Conservation (phyloP, 208 protist species). For the Trypanosoma boissoni region DNA sequence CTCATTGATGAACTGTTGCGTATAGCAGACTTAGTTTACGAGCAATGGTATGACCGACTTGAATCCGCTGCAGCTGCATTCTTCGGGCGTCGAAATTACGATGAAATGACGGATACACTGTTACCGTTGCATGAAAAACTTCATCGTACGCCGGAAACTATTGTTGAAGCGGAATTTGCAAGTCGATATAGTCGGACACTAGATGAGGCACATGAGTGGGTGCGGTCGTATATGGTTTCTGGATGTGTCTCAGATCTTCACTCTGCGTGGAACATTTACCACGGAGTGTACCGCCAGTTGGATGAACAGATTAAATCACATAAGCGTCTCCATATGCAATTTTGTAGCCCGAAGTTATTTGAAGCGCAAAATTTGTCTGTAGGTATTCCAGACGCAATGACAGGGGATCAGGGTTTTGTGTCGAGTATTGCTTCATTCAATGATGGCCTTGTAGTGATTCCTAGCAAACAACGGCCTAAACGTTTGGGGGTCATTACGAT, state of each 20-base stretch:
- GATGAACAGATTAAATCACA: constrained; percentile 68
- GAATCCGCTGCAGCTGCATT: constrained; percentile 96
- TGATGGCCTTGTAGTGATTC: constrained; percentile 93
- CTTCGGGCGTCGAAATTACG: constrained; percentile 84
- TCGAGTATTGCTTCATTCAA: constrained; percentile 93
- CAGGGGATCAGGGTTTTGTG: constrained; percentile 68
- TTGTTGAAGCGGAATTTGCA: constrained; percentile 94
- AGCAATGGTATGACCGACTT: constrained; percentile 93
- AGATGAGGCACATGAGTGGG: constrained; percentile 62
- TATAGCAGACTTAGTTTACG: constrained; percentile 95
- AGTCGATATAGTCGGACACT: constrained; percentile 61
- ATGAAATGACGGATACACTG: constrained; percentile 86
- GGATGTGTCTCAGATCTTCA: constrained; percentile 71
- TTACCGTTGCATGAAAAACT: constrained; percentile 96
- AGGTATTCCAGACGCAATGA: constrained; percentile 85
- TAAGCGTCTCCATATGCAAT: constrained; percentile 55
- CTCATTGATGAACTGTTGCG: constrained; percentile 97
- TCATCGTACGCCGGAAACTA: constrained; percentile 86
- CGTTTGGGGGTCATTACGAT: constrained; percentile 93
- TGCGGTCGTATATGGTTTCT: constrained; percentile 55
- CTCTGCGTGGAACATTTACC: constrained; percentile 84
- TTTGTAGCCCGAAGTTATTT: constrained; percentile 82
- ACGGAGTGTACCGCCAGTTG: constrained; percentile 72
- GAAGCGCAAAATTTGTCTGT: constrained; percentile 71
- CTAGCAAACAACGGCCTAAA: constrained; percentile 99